Evolutionary conservation across 768 basidiomycete genomes (phyloP).

Genomic region (Leccinum truebloodii): DNA sequence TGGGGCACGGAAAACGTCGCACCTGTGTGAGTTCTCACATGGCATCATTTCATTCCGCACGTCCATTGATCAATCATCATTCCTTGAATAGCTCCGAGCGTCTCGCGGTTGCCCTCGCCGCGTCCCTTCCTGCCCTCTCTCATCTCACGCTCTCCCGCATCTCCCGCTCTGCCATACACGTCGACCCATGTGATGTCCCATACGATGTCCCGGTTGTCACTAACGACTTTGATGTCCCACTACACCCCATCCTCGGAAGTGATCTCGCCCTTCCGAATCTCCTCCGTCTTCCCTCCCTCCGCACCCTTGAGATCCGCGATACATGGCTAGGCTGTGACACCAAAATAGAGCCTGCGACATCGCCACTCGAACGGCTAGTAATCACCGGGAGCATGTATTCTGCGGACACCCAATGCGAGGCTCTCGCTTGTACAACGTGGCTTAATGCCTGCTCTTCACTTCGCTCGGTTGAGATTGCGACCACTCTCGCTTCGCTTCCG

Average conservation of each 20-base stretch:
- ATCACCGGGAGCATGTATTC: conserved; percentile 36
- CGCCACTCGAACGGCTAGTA: conserved; percentile 22
- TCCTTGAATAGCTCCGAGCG: conserved; percentile 45
- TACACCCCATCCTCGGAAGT: conserved; percentile 52
- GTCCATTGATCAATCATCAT: conserved; percentile 5
- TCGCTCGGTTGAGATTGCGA: conserved; percentile 22
- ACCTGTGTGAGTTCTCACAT: conserved; percentile 37
- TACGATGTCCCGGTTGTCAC: conserved; percentile 56
- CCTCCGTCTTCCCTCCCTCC: conserved; percentile 61
- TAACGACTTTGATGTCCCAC: conserved; percentile 62
- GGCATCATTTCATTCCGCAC: not conserved
- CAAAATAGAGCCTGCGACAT: conserved; percentile 13
- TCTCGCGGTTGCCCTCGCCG: conserved; percentile 67
- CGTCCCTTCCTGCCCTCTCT: conserved; percentile 53
- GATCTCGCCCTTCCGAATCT: conserved; percentile 66
- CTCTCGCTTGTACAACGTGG: conserved; percentile 28
- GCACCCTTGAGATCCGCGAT: conserved; percentile 62
- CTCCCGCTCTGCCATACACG: conserved; percentile 66
- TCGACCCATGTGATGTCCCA: conserved; percentile 45
- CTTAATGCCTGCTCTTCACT: conserved; percentile 26
- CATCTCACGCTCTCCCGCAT: conserved; percentile 62
- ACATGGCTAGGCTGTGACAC: conserved; percentile 60
- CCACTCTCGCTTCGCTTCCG: conserved; percentile 21
- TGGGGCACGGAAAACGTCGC: conserved; percentile 36
- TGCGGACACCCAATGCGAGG: conserved; percentile 15